Conservation (phyloP, 495 filamentous ascomycete species). For the Aspergillus cavernicola region DNA sequence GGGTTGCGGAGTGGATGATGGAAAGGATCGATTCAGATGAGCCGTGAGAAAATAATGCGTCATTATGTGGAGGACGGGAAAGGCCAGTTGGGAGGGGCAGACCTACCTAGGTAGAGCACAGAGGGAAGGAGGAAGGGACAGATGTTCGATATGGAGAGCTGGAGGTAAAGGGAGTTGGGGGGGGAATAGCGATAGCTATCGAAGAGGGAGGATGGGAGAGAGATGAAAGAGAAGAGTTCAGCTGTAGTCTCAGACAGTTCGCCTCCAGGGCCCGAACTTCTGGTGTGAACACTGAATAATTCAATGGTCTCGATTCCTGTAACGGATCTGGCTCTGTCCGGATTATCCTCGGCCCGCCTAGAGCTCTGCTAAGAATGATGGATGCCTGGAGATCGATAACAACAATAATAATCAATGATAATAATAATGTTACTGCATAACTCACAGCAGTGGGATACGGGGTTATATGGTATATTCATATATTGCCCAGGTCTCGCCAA, state of each 20-base stretch:
- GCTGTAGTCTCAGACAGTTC: slow-evolving; percentile 5
- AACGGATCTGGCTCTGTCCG: slow-evolving; percentile 12
- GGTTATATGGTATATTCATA: too few relatives aligned
- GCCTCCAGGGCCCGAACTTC: slow-evolving; percentile 11
- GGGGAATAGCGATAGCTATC: neutral
- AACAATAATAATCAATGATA: too few relatives aligned
- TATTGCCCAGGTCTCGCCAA: neutral
- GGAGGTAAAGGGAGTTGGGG: neutral
- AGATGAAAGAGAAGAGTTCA: slow-evolving; percentile 6
- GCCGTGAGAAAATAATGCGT: slow-evolving; percentile 31
- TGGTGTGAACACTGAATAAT: too few relatives aligned
- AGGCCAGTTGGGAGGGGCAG: slow-evolving; percentile 2
- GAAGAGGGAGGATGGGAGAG: neutral
- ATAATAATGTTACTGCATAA: too few relatives aligned
- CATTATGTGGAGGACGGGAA: slow-evolving; percentile 31
- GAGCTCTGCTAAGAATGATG: neutral
- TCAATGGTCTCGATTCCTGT: slow-evolving; percentile 27
- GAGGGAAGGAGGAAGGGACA: slow-evolving; percentile 1
- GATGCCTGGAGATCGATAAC: neutral
- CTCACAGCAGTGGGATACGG: too few relatives aligned
- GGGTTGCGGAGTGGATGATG: slow-evolving; percentile 1
- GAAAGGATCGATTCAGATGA: slow-evolving; percentile 11
- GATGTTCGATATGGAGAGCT: too few relatives aligned
- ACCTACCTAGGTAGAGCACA: slow-evolving; percentile 7
- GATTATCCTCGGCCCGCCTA: slow-evolving; percentile 21